Evolutionary conservation across 2,329 filamentous ascomycete genomes (phyloP).

Genomic region (Cytospora schulzeri): DNA sequence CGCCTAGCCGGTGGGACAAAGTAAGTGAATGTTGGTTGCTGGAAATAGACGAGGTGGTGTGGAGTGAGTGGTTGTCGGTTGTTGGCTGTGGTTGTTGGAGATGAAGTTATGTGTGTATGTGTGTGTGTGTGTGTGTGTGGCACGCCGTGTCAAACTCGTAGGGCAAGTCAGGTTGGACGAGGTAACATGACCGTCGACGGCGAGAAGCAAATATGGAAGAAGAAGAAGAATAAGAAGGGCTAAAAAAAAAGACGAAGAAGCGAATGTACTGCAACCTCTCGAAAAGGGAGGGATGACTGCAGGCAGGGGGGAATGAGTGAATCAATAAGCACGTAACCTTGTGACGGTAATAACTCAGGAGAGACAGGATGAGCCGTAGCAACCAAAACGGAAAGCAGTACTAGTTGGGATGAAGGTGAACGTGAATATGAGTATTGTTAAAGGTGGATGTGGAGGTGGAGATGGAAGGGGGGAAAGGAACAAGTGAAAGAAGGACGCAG

Average conservation of each 20-base stretch:
- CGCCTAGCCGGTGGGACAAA: slow-evolving; percentile 19
- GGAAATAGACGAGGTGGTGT: not conserved
- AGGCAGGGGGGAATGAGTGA: not conserved
- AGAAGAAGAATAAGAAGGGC: not conserved
- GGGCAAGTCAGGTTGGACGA: slow-evolving; percentile 5
- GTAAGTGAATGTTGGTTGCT: slow-evolving; percentile 11
- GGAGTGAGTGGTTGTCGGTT: not conserved
- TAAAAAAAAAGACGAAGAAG: not conserved
- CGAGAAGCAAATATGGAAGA: not conserved
- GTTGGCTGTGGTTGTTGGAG: not conserved
- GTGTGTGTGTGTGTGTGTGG: slow-evolving; percentile 13
- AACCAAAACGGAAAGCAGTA: not conserved
- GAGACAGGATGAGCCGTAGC: not conserved
- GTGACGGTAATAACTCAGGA: not conserved
- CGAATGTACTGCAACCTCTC: not conserved
- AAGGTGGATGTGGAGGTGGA: not conserved
- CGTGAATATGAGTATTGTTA: not conserved
- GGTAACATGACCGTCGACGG: slow-evolving; percentile 1
- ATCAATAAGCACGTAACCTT: not conserved
- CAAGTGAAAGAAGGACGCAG: not conserved
- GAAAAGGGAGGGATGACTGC: not conserved
- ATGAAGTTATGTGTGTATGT: slow-evolving; percentile 11
- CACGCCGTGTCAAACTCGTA: not conserved
- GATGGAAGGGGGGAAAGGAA: not conserved
- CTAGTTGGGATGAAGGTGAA: not conserved